Evolutionary conservation across 208 protist genomes (phyloP), one percentile per base, ranked within the genome.

Genomic region (Jaenimonas drosophilae): DNA sequence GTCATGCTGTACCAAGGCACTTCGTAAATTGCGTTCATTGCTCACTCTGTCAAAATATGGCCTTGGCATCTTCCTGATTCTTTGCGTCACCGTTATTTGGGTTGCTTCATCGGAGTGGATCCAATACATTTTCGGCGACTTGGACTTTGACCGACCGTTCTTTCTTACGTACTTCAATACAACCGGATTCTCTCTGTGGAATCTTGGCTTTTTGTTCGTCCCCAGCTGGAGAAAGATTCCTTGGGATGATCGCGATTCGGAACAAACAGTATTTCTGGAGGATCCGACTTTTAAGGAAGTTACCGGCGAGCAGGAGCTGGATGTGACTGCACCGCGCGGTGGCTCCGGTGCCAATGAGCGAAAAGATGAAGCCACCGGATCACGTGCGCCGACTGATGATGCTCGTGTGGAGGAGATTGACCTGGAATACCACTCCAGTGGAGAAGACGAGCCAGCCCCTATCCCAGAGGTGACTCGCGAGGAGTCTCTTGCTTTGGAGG

Each of bases 161-260:
- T 95, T 96, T 37, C 57, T 96, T 33, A 96, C 88, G 0, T 96
- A 87, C 52, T 94, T 96, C 49, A 94, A 95, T 57, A 95, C 85
- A 0, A 72, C 68, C 0, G 65, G 57, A 0, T 96, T 96, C 60
- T 76, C 63, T 27, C 43, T 94, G 0, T 95, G 82, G 69, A 90
- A 91, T 42, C 23, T 80, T 0, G 84, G 85, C 19, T 94, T 72
- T 48, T 23, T 88, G 5, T 2, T 93, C 0, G 57, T 59, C 26
- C 53, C 59, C 26, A 51, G 54, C 7, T 88, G 90, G 76, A 45
- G 68, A 4, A 42, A 62, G n/a, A 50, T 88, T 0, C 64, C 64
- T 20, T 79, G 70, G 62, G 49, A 69, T 7, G 70, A 84, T 24
- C 40, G 45, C 6, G 59, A 52, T 31, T 49, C 16, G 25, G 28